Evolutionary conservation across 129 eudicot genomes (phyloP).

Genomic region (Gnaphalium uliginosum): DNA sequence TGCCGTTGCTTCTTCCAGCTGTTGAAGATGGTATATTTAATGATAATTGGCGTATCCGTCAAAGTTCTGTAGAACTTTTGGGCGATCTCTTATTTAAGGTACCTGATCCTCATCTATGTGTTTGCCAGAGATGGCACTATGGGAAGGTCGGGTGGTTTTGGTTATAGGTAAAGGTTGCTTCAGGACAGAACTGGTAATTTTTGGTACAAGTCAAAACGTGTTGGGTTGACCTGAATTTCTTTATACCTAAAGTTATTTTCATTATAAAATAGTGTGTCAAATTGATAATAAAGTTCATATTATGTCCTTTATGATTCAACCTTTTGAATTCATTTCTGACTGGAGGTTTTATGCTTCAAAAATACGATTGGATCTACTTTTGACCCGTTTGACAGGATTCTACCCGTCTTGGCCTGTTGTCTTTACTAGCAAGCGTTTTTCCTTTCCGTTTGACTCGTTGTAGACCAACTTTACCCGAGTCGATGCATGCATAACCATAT

Average conservation of each 20-base stretch:
- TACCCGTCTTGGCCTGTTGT: background rate
- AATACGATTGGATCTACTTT: background rate
- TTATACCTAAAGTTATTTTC: background rate
- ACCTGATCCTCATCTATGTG: background rate
- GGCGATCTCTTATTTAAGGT: constrained; percentile 99
- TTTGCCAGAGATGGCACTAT: background rate
- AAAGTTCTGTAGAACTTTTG: constrained; percentile 94
- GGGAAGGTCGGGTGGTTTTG: background rate
- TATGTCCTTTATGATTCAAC: background rate
- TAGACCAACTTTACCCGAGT: background rate
- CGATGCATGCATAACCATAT: background rate
- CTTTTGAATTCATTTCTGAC: background rate
- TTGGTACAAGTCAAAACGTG: background rate
- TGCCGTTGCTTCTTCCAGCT: constrained; percentile 98
- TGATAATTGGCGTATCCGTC: constrained; percentile 97
- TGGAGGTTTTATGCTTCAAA: background rate
- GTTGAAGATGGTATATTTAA: constrained; percentile 97
- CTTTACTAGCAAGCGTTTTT: background rate
- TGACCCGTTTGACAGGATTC: background rate
- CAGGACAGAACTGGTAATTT: too few relatives aligned
- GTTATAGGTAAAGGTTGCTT: background rate
- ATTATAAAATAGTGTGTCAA: background rate
- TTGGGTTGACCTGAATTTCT: background rate
- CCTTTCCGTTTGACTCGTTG: background rate
- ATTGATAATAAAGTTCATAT: background rate